Evolutionary conservation across 192 early-diverging fungal genomes (phyloP).

Genomic region (Entomortierella lignicola): DNA sequence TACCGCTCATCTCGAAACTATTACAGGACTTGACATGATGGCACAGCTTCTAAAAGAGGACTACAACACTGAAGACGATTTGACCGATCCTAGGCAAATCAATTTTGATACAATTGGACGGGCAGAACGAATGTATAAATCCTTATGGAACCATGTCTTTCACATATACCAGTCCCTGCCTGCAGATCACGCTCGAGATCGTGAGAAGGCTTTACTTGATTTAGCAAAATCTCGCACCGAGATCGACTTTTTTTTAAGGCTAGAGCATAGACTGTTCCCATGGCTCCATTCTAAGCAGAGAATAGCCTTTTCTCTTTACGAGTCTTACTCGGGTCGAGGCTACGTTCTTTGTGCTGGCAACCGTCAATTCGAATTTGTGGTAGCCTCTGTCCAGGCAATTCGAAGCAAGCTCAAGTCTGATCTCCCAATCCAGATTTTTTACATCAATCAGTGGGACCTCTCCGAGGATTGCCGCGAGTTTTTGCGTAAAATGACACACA

Average conservation of each 20-base stretch:
- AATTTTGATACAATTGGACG: conserved; percentile 12
- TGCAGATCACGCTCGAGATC: background rate
- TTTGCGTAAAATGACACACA: conserved; percentile 37
- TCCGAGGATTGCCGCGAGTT: conserved; percentile 18
- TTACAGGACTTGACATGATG: conserved; percentile 26
- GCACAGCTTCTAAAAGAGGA: conserved; percentile 8
- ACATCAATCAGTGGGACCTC: conserved; percentile 59
- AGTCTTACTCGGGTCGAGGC: conserved; percentile 24
- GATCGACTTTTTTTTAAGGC: conserved; percentile 26
- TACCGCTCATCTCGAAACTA: conserved; percentile 1
- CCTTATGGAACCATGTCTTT: conserved; percentile 19
- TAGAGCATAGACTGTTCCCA: conserved; percentile 24
- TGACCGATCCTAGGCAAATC: background rate
- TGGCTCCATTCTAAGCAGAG: conserved; percentile 10
- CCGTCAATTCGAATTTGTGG: conserved; percentile 55
- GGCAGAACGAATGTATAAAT: conserved; percentile 24
- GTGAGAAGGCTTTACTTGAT: no score
- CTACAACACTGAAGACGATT: conserved; percentile 12
- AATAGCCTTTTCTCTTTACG: conserved; percentile 19
- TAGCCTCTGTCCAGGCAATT: conserved; percentile 54
- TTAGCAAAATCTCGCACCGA: conserved; percentile 2
- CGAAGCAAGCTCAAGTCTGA: conserved; percentile 57
- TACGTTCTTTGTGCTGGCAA: conserved; percentile 62
- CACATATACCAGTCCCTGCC: conserved; percentile 11
- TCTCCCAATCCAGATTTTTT: conserved; percentile 72